Evolutionary conservation across 208 protist genomes (phyloP), one percentile per base, ranked within the genome.

Genomic region (Lotmaria passim): DNA sequence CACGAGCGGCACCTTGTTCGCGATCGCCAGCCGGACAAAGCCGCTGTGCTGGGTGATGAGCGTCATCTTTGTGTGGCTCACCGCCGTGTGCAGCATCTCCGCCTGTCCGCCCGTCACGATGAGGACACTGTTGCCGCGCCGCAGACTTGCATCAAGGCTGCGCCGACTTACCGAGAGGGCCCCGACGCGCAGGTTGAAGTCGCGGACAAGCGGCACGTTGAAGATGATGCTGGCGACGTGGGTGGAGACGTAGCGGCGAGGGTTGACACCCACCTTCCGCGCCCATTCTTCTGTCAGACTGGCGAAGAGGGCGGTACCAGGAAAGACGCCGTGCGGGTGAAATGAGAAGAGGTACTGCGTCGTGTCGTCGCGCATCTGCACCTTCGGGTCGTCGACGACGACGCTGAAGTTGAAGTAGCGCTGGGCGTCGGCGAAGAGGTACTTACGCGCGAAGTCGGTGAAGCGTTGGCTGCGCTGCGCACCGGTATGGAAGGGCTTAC

Each of bases 101-200:
- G 92, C 84, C 75, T 96, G 92, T 15, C 92, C 92, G 28, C 92
- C 92, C 7, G 84, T 90, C 19, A 96, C 92, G 43, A 96, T 85
- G 33, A 95, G 17, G 6, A 82, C 64, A 58, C 89, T 91, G 75
- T 92, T 90, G 28, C 89, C 92, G 19, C 72, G 70, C 21, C 71
- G 39, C 33, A 95, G 70, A 56, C 79, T 93, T 21, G 69, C 64
- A 41, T 81, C 78, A 39, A 95, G 79, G 30, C 70, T 67, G 15
- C 66, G 51, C 17, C 90, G 86, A 30, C 73, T 84, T 7, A 95
- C 90, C 11, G 77, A 80, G 17, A 90, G 72, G 23, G 71, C 73
- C 46, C 87, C 87, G 0, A 91, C 71, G 4, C 61, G 55, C 30
- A 95, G 63, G 75, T 90, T 92, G 69, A 90, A 93, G 71, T 95